Percentiles rank a stretch among this genome's conserved stretches.
These are phyloP conservation scores for Aureobasidium pullulans DNA, from an alignment of 2,329 filamentous ascomycete species.

Conservation along the genomic window DNA sequence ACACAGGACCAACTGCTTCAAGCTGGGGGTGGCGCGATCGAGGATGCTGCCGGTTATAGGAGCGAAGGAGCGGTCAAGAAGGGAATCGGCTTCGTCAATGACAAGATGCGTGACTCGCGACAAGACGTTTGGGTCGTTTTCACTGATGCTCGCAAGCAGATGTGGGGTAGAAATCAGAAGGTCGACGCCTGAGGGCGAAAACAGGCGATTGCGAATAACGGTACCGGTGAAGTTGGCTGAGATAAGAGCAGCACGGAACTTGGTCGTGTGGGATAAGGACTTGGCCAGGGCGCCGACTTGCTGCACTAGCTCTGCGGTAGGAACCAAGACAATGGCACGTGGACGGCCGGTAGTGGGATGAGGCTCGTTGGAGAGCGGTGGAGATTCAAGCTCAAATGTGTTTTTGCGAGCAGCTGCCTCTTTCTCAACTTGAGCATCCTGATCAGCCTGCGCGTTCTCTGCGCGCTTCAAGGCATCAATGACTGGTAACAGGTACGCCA, in stretches of 20 bases:
- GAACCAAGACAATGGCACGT: slow-evolving; percentile 76
- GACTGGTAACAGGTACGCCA: slow-evolving; percentile 81
- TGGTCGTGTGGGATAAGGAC: slow-evolving; percentile 71
- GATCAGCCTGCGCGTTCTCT: slow-evolving; percentile 45
- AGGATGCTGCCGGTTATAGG: slow-evolving; percentile 76
- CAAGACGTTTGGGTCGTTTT: slow-evolving; percentile 84
- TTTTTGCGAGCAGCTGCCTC: slow-evolving; percentile 40
- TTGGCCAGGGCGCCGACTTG: slow-evolving; percentile 82
- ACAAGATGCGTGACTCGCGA: slow-evolving; percentile 85
- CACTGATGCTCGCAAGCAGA: slow-evolving; percentile 77
- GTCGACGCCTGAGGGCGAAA: slow-evolving; percentile 74
- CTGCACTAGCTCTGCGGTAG: slow-evolving; percentile 82
- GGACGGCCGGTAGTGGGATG: slow-evolving; percentile 72
- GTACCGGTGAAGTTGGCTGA: slow-evolving; percentile 69
- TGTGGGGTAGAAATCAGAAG: slow-evolving; percentile 83
- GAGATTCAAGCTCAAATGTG: slow-evolving; percentile 53
- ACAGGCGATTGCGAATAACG: slow-evolving; percentile 78
- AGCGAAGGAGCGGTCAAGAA: slow-evolving; percentile 88
- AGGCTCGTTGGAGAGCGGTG: slow-evolving; percentile 55
- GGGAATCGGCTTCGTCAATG: slow-evolving; percentile 90
- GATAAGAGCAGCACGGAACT: slow-evolving; percentile 77
- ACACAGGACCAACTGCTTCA: slow-evolving; percentile 84
- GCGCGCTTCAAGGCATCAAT: slow-evolving; percentile 78
- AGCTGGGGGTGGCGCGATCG: slow-evolving; percentile 69
- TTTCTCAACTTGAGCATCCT: slow-evolving; percentile 27